Conservation (phyloP, 257 asterid species). For the Solanum ossicruentum region DNA sequence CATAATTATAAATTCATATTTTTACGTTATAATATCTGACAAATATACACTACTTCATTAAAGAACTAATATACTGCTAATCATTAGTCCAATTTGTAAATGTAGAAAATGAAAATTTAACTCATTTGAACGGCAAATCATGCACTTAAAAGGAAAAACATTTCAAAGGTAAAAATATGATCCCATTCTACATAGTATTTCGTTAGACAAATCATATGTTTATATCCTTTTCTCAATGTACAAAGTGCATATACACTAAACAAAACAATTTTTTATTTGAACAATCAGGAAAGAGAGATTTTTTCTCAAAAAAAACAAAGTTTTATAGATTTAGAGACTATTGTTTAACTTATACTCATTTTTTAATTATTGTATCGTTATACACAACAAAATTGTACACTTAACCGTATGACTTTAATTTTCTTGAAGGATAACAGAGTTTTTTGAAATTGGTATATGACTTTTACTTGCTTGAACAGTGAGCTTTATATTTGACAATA, state of each 20-base stretch:
- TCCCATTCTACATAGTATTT: no score
- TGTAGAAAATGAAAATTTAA: neutral
- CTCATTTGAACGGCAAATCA: neutral
- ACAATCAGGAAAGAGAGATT: neutral
- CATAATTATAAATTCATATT: neutral
- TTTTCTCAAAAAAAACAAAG: neutral
- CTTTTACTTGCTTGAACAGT: neutral
- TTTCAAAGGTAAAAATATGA: neutral
- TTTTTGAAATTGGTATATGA: no score
- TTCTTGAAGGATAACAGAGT: no score
- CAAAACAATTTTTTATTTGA: no score
- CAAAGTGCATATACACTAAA: neutral
- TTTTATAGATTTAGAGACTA: neutral
- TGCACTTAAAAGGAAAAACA: neutral
- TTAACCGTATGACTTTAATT: no score
- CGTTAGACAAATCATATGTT: no score
- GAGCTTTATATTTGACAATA: neutral
- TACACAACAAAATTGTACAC: no score
- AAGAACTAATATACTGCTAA: neutral
- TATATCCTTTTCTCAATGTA: no score
- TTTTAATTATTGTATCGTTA: no score
- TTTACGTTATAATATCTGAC: neutral
- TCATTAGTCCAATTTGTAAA: neutral
- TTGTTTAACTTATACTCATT: neutral
- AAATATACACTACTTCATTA: neutral